phyloP scores from a whole-genome alignment of 2,329 filamentous ascomycete genomes.

The Venturiaceae sp. region DNA sequence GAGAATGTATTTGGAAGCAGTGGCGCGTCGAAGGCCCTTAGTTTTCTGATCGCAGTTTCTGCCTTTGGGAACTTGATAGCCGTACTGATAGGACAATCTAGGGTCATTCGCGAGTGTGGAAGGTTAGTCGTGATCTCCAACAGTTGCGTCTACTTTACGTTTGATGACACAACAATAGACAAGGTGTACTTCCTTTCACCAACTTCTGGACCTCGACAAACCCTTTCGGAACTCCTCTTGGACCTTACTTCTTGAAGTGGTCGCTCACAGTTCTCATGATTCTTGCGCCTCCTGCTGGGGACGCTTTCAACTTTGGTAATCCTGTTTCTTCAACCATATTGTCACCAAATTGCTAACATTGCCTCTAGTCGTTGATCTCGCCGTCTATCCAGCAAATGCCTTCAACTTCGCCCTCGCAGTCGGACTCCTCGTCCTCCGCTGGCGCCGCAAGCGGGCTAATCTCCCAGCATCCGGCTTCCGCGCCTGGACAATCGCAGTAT shows the following conservation, averaged over 20 bases:
- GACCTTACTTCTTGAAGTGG: conserved; percentile 54
- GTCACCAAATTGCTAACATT: conserved; percentile 58
- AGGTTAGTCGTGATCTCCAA: conserved; percentile 38
- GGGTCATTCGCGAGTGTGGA: conserved; percentile 56
- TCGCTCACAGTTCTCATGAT: conserved; percentile 55
- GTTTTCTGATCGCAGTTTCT: conserved; percentile 49
- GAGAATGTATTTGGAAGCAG: conserved; percentile 50
- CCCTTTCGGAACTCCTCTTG: conserved; percentile 54
- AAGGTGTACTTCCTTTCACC: conserved; percentile 53
- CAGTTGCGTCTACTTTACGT: background rate
- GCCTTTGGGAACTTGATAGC: conserved; percentile 54
- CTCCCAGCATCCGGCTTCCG: conserved; percentile 32
- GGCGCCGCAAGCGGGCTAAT: conserved; percentile 23
- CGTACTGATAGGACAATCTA: conserved; percentile 48
- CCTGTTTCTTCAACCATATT: conserved; percentile 48
- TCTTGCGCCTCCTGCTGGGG: conserved; percentile 55
- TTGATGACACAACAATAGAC: background rate
- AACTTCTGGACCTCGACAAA: conserved; percentile 55
- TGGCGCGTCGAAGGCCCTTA: conserved; percentile 30
- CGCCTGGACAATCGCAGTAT: conserved; percentile 21
- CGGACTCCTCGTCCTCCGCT: conserved; percentile 33
- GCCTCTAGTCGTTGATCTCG: conserved; percentile 47
- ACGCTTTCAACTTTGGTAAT: conserved; percentile 56
- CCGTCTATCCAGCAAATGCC: conserved; percentile 26
- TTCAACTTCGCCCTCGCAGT: conserved; percentile 25